Percentiles rank a stretch among this genome's conserved stretches.
phyloP scores from a whole-genome alignment of 2,329 filamentous ascomycete species.

The Sporothrix curviconia region DNA sequence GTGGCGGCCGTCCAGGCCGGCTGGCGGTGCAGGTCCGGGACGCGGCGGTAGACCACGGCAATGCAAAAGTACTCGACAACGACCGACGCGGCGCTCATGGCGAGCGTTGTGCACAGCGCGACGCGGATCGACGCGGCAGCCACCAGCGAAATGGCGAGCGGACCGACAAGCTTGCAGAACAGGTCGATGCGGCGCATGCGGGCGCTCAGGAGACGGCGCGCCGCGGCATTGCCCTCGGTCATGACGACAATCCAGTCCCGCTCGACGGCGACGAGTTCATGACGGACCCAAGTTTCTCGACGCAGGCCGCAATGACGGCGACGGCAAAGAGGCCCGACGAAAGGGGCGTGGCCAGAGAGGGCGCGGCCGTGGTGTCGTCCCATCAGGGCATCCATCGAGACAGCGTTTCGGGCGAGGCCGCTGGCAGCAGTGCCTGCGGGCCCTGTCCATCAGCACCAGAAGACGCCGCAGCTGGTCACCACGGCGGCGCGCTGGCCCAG shows the following conservation, averaged over 20 bases:
- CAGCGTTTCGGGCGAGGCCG: no score
- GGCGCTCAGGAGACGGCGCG: constrained; percentile 39
- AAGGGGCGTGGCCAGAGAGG: background rate
- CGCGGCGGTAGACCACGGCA: constrained; percentile 29
- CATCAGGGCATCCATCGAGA: no score
- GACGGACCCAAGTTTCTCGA: constrained; percentile 61
- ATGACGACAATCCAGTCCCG: constrained; percentile 61
- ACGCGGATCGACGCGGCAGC: constrained; percentile 37
- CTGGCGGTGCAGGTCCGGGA: constrained; percentile 17
- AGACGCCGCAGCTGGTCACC: constrained; percentile 39
- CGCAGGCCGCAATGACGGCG: constrained; percentile 50
- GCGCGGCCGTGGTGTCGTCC: constrained; percentile 20
- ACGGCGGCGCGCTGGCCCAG: constrained; percentile 38
- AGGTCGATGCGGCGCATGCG: constrained; percentile 53
- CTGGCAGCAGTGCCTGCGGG: no score
- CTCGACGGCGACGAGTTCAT: constrained; percentile 65
- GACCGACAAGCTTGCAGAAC: constrained; percentile 50
- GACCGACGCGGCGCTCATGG: constrained; percentile 41
- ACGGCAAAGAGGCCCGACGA: constrained; percentile 27
- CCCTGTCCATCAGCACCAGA: no score
- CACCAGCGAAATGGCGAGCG: constrained; percentile 44
- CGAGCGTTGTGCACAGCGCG: constrained; percentile 42
- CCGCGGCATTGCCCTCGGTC: constrained; percentile 32
- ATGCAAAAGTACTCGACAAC: constrained; percentile 41
- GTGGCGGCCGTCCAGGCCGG: background rate